phyloP scores from a whole-genome alignment of 169 alveolate genomes.

The Blepharisma undulans region DNA sequence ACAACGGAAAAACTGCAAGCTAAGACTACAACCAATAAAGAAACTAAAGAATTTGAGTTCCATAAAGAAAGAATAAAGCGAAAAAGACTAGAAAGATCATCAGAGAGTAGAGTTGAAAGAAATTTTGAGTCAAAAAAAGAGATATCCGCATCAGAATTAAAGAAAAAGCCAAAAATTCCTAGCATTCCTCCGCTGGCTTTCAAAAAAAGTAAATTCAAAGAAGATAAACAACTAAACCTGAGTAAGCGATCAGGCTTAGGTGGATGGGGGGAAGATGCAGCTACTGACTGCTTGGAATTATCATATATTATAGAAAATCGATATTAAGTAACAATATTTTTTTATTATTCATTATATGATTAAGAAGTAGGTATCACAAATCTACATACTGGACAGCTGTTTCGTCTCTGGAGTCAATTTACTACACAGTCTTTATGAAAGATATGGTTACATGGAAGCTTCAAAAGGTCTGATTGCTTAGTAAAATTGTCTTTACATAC shows the following conservation, averaged over 20 bases:
- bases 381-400: constrained; percentile 79
- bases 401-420: constrained; percentile 73
- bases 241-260: background rate
- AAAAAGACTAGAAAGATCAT: background rate
- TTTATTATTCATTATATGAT: background rate
- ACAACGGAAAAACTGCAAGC: background rate
- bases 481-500: background rate
- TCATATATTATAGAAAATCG: background rate
- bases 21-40: background rate
- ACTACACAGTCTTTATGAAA: constrained; percentile 78
- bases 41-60: background rate
- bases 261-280: background rate
- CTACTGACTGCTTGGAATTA: background rate
- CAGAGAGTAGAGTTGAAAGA: background rate
- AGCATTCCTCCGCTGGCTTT: background rate
- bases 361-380: background rate
- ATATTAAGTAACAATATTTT: background rate
- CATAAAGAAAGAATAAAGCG: background rate
- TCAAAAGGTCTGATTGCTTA: constrained; percentile 11
- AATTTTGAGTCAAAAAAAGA: background rate
- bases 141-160: background rate
- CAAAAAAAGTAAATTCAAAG: background rate
- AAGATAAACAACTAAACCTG: background rate
- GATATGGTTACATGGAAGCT: constrained; percentile 83
- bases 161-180: background rate